These are phyloP conservation scores for Colletotrichum simmondsii DNA, from an alignment of 2,329 filamentous ascomycete species.

Conservation along the genomic window DNA sequence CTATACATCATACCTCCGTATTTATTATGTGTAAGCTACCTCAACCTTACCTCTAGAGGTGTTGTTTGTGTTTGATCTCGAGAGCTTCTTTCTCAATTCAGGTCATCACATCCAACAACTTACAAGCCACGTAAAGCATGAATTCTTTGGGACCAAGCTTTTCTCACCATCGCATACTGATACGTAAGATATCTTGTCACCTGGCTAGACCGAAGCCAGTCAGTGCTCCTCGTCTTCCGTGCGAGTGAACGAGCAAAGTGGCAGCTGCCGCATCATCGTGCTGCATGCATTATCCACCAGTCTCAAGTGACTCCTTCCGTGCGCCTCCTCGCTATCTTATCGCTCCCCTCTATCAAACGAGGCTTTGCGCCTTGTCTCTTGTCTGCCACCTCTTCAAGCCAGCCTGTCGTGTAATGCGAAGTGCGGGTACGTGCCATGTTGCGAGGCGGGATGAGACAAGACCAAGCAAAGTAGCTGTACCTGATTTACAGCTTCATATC, in stretches of 20 bases:
- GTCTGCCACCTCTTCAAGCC: not conserved
- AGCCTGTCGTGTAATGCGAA: not conserved
- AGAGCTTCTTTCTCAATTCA: not conserved
- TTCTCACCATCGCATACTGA: not conserved
- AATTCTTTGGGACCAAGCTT: not conserved
- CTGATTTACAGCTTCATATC: not conserved
- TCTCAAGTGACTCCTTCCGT: slow-evolving; percentile 1
- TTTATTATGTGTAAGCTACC: not conserved
- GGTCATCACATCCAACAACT: not conserved
- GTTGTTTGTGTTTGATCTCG: not conserved
- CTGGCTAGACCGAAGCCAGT: slow-evolving; percentile 5
- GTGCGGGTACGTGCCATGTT: not conserved
- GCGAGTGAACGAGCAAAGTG: slow-evolving; percentile 15
- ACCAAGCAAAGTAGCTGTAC: not conserved
- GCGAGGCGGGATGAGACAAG: slow-evolving; percentile 19
- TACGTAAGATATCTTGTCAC: not conserved
- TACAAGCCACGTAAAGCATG: slow-evolving; percentile 15
- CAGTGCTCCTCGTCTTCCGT: slow-evolving; percentile 10
- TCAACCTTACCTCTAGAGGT: not conserved
- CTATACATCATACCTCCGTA: not conserved
- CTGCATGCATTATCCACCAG: slow-evolving; percentile 1
- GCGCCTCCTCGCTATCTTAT: not conserved
- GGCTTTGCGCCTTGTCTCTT: not conserved
- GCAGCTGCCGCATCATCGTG: slow-evolving; percentile 4
- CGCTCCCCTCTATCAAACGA: not conserved